These are phyloP conservation scores for Cucurbita maxima DNA, from an alignment of 306 rosid species.

Conservation along the genomic window DNA sequence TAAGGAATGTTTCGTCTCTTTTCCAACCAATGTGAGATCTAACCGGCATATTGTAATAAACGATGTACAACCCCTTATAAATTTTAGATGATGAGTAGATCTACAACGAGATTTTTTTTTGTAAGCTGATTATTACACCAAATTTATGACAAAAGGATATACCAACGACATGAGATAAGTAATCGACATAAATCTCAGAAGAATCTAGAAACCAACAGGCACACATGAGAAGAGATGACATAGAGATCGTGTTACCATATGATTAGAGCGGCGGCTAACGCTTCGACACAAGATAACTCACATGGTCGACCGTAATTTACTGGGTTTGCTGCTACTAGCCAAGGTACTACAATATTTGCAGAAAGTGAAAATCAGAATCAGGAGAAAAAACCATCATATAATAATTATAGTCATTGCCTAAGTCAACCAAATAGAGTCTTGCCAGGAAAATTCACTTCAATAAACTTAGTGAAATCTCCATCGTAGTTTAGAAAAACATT, in stretches of 20 bases:
- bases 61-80: not conserved
- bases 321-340: slow-evolving; percentile 98
- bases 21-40: no score
- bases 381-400: not conserved
- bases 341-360: slow-evolving; percentile 53
- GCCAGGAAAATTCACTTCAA: not conserved
- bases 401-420: not conserved
- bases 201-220: not conserved
- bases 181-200: not conserved
- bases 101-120: not conserved
- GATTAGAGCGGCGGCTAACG: slow-evolving; percentile 80
- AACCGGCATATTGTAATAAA: not conserved
- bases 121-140: not conserved
- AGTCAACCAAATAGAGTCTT: not conserved
- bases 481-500: not conserved
- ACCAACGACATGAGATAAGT: not conserved
- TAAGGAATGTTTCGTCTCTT: no score
- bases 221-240: not conserved
- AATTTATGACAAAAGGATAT: not conserved
- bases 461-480: not conserved
- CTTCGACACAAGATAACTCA: slow-evolving; percentile 93
- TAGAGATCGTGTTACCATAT: slow-evolving; percentile 47
- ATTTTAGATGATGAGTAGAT: not conserved
- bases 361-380: not conserved
- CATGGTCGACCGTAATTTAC: slow-evolving; percentile 94